These are phyloP conservation scores for Fusarium sp. DNA, from an alignment of 2,329 filamentous ascomycete species.

Conservation along the genomic window DNA sequence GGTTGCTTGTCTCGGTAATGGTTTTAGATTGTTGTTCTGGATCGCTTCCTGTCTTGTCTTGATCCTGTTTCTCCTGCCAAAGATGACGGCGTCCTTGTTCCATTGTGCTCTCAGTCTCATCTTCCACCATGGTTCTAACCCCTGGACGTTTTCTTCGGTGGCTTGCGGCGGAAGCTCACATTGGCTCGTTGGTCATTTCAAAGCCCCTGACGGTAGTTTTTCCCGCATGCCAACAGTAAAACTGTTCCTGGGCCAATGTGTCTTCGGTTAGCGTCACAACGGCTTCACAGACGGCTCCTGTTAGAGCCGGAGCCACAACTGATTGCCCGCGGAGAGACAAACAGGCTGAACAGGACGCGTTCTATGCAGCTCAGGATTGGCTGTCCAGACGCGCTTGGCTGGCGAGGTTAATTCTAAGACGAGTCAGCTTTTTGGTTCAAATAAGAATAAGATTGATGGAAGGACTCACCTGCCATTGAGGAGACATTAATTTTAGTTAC, in stretches of 20 bases:
- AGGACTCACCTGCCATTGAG: conserved; percentile 28
- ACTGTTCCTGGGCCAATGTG: conserved; percentile 45
- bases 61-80: conserved; percentile 7
- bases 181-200: conserved; percentile 24
- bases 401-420: conserved; percentile 8
- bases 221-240: conserved; percentile 6
- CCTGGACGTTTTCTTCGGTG: conserved; percentile 31
- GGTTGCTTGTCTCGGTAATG: conserved; percentile 25
- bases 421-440: conserved; percentile 24
- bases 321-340: conserved; percentile 19
- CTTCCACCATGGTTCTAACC: conserved; percentile 7
- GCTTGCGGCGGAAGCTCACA: conserved; percentile 24
- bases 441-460: conserved; percentile 30
- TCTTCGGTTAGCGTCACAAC: conserved; percentile 33
- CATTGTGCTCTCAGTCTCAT: background rate
- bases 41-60: conserved; percentile 22
- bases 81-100: conserved; percentile 8
- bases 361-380: conserved; percentile 23
- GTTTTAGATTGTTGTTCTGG: conserved; percentile 8
- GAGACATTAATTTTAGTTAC: conserved; percentile 29
- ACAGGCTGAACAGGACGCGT: conserved; percentile 21
- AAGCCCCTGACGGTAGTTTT: conserved; percentile 28
- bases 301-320: conserved; percentile 41
- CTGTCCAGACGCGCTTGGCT: conserved; percentile 14
- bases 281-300: conserved; percentile 18